Conservation (phyloP, 2,329 filamentous ascomycete species). For the Colletotrichum sp. region DNA sequence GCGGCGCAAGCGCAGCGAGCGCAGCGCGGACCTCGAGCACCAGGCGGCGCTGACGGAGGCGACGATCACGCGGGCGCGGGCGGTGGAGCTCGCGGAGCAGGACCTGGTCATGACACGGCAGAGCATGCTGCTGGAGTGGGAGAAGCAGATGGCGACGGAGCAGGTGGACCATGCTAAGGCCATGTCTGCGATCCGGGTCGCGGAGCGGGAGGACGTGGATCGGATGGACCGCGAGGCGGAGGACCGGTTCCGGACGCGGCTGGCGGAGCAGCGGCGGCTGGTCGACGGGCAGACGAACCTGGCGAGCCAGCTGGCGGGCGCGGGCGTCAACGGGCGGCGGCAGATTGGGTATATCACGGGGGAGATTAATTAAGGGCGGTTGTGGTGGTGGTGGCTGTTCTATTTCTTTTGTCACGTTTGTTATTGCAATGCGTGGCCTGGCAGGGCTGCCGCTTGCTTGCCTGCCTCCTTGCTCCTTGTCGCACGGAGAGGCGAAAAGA, state of each 20-base stretch:
- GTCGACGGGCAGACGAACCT: constrained; percentile 49
- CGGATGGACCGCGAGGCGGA: constrained; percentile 52
- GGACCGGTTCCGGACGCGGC: constrained; percentile 45
- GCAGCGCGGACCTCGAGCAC: constrained; percentile 45
- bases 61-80: constrained; percentile 45
- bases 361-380: constrained; percentile 47
- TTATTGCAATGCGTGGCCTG: not conserved
- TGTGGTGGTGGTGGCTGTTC: not conserved
- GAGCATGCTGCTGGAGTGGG: constrained; percentile 52
- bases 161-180: constrained; percentile 53
- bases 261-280: constrained; percentile 57
- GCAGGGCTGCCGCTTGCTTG: not conserved
- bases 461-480: not conserved
- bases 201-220: constrained; percentile 58
- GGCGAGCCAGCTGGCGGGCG: constrained; percentile 37
- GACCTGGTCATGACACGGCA: constrained; percentile 49
- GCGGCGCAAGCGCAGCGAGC: constrained; percentile 39
- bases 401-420: not conserved
- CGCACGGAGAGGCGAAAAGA: not conserved
- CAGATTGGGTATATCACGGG: constrained; percentile 63
- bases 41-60: constrained; percentile 53
- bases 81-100: constrained; percentile 52
- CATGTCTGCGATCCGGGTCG: constrained; percentile 51
- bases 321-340: constrained; percentile 41
- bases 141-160: constrained; percentile 49